These are phyloP conservation scores for Beauveria varroae DNA, from an alignment of 2,329 filamentous ascomycete species.

Conservation along the genomic window DNA sequence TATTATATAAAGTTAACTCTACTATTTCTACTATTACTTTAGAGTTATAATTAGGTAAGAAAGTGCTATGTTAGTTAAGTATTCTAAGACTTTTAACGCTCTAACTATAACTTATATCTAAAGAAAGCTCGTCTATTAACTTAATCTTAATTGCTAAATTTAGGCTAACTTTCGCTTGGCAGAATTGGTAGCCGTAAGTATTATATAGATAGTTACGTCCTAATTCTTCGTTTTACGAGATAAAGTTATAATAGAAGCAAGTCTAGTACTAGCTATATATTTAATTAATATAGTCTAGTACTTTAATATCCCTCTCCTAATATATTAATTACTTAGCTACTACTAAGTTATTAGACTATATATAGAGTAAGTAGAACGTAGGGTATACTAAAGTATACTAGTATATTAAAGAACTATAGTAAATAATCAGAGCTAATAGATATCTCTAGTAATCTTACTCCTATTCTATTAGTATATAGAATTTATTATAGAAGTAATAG, in stretches of 20 bases:
- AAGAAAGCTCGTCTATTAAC: background rate
- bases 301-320: constrained; percentile 1
- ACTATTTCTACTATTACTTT: background rate
- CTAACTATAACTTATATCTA: background rate
- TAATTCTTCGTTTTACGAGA: background rate
- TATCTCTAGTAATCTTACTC: background rate
- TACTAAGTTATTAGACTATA: background rate
- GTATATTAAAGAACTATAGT: background rate
- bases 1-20: no score
- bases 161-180: background rate
- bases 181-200: background rate
- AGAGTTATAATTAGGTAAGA: background rate
- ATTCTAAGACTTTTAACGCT: background rate
- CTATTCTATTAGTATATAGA: constrained; percentile 1
- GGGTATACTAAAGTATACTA: background rate
- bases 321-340: background rate
- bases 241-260: background rate
- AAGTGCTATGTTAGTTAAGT: background rate
- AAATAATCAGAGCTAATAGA: background rate
- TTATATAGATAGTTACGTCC: background rate
- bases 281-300: background rate
- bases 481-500: constrained; percentile 6
- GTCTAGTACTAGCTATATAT: background rate
- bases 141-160: background rate
- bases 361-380: constrained; percentile 1